Conservation (phyloP, 2,329 filamentous ascomycete species). For the Colletotrichum horii region DNA sequence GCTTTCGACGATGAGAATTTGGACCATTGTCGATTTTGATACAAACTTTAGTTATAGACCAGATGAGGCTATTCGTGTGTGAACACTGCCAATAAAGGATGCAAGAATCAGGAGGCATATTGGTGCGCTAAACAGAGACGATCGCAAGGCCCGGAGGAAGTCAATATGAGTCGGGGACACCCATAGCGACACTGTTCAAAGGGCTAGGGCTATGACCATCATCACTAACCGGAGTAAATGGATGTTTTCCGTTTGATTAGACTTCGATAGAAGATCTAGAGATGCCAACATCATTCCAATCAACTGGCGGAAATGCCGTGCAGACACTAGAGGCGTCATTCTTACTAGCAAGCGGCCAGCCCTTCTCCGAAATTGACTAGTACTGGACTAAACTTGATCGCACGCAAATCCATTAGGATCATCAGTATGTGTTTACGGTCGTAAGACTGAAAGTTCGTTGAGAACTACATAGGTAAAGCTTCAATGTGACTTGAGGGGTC, state of each 20-base stretch:
- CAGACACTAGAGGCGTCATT: not conserved
- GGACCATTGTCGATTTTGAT: not conserved
- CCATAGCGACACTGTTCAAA: not conserved
- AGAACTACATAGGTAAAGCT: rapidly evolving
- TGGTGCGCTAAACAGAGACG: not conserved
- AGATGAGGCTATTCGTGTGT: not conserved
- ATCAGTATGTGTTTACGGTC: rapidly evolving
- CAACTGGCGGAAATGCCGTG: not conserved
- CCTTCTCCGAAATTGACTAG: rapidly evolving
- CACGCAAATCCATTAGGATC: not conserved
- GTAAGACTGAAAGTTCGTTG: not conserved
- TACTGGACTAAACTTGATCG: not conserved
- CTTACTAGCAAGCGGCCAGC: not conserved
- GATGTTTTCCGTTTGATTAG: not conserved
- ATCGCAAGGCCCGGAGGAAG: rapidly evolving
- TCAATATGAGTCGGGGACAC: rapidly evolving
- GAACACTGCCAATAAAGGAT: rapidly evolving
- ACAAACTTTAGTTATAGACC: not conserved
- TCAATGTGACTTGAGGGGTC: not conserved
- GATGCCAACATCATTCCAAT: not conserved
- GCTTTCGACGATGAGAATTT: not conserved
- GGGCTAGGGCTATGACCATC: rapidly evolving
- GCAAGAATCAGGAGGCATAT: rapidly evolving
- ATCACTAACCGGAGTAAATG: rapidly evolving
- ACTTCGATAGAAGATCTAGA: not conserved